Evolutionary conservation across 78 protist genomes (phyloP).

Genomic region (Trichosphaerium sp.): DNA sequence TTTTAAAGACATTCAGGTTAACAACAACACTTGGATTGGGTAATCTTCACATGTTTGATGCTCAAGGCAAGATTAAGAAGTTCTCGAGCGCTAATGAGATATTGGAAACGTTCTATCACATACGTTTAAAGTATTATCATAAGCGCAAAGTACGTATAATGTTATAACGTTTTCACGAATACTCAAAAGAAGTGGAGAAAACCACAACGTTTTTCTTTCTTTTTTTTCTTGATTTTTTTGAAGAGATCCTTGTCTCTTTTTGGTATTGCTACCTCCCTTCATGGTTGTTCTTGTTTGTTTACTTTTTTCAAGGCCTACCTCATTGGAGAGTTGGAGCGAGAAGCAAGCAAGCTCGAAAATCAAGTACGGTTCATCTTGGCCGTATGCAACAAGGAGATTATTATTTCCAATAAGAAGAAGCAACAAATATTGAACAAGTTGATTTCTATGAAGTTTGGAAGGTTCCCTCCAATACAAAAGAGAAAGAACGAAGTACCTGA

Average conservation of each 20-base stretch:
- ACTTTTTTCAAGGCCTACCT: too few relatives aligned
- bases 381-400: conserved; percentile 52
- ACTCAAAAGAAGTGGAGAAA: too few relatives aligned
- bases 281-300: too few relatives aligned
- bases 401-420: conserved; percentile 36
- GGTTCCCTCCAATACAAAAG: conserved; percentile 1
- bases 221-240: too few relatives aligned
- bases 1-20: not conserved
- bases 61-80: conserved; percentile 56
- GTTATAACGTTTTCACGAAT: too few relatives aligned
- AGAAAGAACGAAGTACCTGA: not conserved
- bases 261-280: too few relatives aligned
- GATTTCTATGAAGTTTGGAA: conserved; percentile 12
- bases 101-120: conserved; percentile 60
- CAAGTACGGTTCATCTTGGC: conserved; percentile 66
- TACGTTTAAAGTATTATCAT: conserved; percentile 64
- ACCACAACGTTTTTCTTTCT: too few relatives aligned
- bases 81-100: conserved; percentile 57
- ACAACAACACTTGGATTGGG: not conserved
- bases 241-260: too few relatives aligned
- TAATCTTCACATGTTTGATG: conserved; percentile 74
- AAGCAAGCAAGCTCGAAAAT: conserved; percentile 43
- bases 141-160: conserved; percentile 64
- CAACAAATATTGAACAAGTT: conserved; percentile 51
- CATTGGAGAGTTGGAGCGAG: not conserved